Evolutionary conservation across 225 moss, liverwort and hornwort species (phyloP), one percentile per base, ranked within the genome.

Genomic region (Pseudisothecium myosuroides): DNA sequence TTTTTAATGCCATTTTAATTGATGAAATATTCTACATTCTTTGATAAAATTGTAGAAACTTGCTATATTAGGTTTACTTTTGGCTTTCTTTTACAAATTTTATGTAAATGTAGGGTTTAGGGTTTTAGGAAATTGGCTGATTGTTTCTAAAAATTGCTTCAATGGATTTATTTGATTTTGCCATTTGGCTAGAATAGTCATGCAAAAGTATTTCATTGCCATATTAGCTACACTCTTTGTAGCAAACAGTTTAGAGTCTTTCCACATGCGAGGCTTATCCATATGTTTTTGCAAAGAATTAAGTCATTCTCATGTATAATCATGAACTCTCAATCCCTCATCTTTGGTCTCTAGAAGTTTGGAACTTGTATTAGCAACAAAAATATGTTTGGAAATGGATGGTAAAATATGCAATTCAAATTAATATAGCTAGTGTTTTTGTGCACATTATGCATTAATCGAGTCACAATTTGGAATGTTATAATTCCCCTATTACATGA

Each of bases 251-350:
- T 18, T 47, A 31, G 31, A 74, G 19, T 1, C 47, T 18, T 49
- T 19, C 2, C 0, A 11, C 2, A 7, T 47, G 19, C 19, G 19
- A 49, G 11, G 1, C 12, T 31, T 75, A 11, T 75, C 2, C 0
- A 2, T 1, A 5, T 47, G 4, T 50, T 32, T 17, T 32, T 32
- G 18, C 0, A 50, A 50, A 0, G 8, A 50, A 34, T 20, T 39
- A 36, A 15, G 12, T 18, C 49, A 75, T 32, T 75, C 2, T 75
- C 2, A 28, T 12, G 7, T 49, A 12, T 49, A 75, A 49, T 49
- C 32, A 49, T 75, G 2, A 49, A 49, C 0, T 75, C 17, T 31
- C 31, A 47, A 74, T 0, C 12, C 12, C 32, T 49, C 4, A 32
- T 47, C 7, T 19, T 74, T 11, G 45, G 4, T 49, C 12, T 49